Evolutionary conservation across 495 filamentous ascomycete genomes (phyloP), one percentile per base, ranked within the genome.

Genomic region (Astrothelium subdiscretum): DNA sequence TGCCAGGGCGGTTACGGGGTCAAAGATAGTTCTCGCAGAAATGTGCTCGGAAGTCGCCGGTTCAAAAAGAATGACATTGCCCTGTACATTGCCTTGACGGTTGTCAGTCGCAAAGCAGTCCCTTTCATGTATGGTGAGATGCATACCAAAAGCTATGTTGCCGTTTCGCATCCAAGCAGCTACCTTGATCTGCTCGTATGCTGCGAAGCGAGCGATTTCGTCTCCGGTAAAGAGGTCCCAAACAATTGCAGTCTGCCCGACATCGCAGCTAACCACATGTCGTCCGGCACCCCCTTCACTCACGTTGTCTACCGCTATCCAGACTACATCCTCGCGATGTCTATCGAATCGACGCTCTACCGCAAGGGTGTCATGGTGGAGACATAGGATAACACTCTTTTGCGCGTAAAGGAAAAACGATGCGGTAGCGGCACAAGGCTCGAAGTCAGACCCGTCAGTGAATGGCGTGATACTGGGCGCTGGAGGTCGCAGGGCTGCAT

Each of bases 111-210:
- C 31, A 59, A 61, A 43, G 61, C 38, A 31, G 31, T 48, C 63
- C 26, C 59, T 59, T 58, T 54, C 51, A 18, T 32, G 18, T 13
- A 32, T 22, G 20, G 15, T 3, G 15, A 22, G 40, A 29, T 68
- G 65, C 80, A 71, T 79, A 96, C 92, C 94, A 78, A 97, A 97
- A 59, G 90, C 92, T 62, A 98, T 85, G 80, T 97, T 95, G 42
- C 95, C 94, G 77, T 97, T 96, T 57, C 87, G 83, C 94, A 98
- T 96, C 91, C 92, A 98, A 20, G 88, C 80, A 54, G 94, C 94
- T 57, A 89, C 86, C 42, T 82, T 83, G 61, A 98, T 81, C 63
- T 86, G 81, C 70, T 96, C 91, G 69, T 95, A 97, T 0, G 91
- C 90, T 59, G 85, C 85, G 73, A 97, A 97, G 57, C 92, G 81